Evolutionary conservation across 2,329 filamentous ascomycete genomes (phyloP).

Genomic region (Xylariales sp.): DNA sequence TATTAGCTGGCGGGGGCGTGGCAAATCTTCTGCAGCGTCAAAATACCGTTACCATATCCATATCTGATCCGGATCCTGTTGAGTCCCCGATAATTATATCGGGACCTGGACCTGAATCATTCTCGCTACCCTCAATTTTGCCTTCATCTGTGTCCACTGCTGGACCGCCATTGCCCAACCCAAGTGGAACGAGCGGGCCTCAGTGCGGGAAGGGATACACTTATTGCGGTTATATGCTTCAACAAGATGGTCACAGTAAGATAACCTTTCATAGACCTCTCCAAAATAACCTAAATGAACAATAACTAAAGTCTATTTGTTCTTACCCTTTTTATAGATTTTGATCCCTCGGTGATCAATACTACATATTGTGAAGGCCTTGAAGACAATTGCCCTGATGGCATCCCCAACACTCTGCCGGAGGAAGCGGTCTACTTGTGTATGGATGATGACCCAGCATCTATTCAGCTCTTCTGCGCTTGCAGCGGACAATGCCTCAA

Average conservation of each 20-base stretch:
- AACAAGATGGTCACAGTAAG: slow-evolving; percentile 21
- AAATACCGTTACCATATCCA: no score
- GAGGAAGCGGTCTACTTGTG: slow-evolving; percentile 25
- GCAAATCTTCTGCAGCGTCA: no score
- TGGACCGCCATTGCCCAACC: no score
- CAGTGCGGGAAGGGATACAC: slow-evolving; percentile 28
- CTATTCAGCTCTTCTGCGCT: slow-evolving; percentile 22
- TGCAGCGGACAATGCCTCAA: slow-evolving; percentile 23
- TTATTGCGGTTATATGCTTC: slow-evolving; percentile 26
- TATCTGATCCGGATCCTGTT: no score
- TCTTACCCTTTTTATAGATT: no score
- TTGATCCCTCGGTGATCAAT: slow-evolving; percentile 17
- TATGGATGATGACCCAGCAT: slow-evolving; percentile 23
- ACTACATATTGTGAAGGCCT: slow-evolving; percentile 24
- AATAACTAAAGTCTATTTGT: no score
- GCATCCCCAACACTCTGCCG: slow-evolving; percentile 19
- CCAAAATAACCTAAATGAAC: no score
- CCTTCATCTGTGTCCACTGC: background rate
- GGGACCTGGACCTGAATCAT: no score
- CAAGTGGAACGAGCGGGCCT: no score
- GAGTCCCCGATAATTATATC: no score
- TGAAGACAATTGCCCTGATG: slow-evolving; percentile 17
- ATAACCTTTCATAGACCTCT: no score
- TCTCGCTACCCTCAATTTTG: slow-evolving; percentile 2
- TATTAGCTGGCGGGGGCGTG: no score